These are phyloP conservation scores for Pleurotus salmoneostramineus DNA, from an alignment of 768 basidiomycete genomes.

Conservation along the genomic window DNA sequence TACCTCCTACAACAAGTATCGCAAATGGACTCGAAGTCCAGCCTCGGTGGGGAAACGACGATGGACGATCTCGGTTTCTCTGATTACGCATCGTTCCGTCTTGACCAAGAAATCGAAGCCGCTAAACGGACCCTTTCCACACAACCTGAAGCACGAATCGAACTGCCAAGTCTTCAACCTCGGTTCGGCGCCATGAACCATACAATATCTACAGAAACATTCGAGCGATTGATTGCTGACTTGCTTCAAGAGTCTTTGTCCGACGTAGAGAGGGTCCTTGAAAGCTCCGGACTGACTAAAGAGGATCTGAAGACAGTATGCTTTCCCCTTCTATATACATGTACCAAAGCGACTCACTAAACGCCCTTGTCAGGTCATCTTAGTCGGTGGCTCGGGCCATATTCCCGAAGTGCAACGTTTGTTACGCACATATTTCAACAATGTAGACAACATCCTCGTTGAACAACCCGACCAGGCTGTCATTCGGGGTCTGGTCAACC, in stretches of 20 bases:
- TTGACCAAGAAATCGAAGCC: slow-evolving; percentile 69
- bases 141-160: slow-evolving; percentile 46
- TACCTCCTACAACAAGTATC: slow-evolving; percentile 68
- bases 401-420: slow-evolving; percentile 69
- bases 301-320: slow-evolving; percentile 67
- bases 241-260: slow-evolving; percentile 84
- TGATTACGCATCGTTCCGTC: slow-evolving; percentile 62
- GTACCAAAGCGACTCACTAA: too few relatives aligned
- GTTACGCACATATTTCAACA: slow-evolving; percentile 62
- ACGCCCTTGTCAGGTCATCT: slow-evolving; percentile 40
- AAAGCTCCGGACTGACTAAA: slow-evolving; percentile 78
- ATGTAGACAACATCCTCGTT: slow-evolving; percentile 60
- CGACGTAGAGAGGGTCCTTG: slow-evolving; percentile 80
- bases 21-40: slow-evolving; percentile 50
- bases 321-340: not conserved
- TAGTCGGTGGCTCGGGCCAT: slow-evolving; percentile 64
- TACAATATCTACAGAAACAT: slow-evolving; percentile 78
- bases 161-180: slow-evolving; percentile 61
- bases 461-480: slow-evolving; percentile 77
- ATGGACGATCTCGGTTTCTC: slow-evolving; percentile 22
- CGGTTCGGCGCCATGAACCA: slow-evolving; percentile 73
- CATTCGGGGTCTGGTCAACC: slow-evolving; percentile 70
- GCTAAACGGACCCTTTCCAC: slow-evolving; percentile 67
- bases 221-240: slow-evolving; percentile 82
- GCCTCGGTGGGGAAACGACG: slow-evolving; percentile 12